Evolutionary conservation across 106 monocot species (phyloP).

Genomic region (Phalaenopsis equestris): DNA sequence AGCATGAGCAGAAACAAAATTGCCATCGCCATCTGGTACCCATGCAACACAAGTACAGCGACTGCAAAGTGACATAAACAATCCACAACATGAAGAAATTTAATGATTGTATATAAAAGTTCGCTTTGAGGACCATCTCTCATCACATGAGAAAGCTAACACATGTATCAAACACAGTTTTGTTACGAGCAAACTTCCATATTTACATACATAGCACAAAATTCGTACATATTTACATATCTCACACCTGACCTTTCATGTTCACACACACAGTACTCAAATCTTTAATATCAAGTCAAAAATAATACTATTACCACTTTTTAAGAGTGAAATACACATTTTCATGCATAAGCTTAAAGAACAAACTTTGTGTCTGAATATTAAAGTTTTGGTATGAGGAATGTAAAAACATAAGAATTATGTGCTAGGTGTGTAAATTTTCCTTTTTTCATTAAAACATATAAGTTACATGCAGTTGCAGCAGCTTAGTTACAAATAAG

Average conservation of each 20-base stretch:
- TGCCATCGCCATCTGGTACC: conserved; percentile 77
- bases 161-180: background rate
- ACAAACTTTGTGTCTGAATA: too few relatives aligned
- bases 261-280: too few relatives aligned
- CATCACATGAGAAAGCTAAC: background rate
- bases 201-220: too few relatives aligned
- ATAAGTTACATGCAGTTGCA: background rate
- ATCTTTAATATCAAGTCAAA: too few relatives aligned
- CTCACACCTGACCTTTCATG: too few relatives aligned
- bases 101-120: background rate
- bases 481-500: background rate
- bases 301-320: too few relatives aligned
- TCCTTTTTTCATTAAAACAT: background rate
- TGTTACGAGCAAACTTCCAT: background rate
- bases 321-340: too few relatives aligned
- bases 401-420: too few relatives aligned
- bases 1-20: conserved; percentile 80
- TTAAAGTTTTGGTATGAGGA: too few relatives aligned
- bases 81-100: background rate
- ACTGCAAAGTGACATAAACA: conserved; percentile 29
- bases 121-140: background rate
- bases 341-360: too few relatives aligned
- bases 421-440: too few relatives aligned
- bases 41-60: conserved; percentile 74
- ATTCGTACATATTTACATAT: too few relatives aligned